Evolutionary conservation across 208 protist genomes (phyloP), one percentile per base, ranked within the genome.

Genomic region (Porcisia hertigi): DNA sequence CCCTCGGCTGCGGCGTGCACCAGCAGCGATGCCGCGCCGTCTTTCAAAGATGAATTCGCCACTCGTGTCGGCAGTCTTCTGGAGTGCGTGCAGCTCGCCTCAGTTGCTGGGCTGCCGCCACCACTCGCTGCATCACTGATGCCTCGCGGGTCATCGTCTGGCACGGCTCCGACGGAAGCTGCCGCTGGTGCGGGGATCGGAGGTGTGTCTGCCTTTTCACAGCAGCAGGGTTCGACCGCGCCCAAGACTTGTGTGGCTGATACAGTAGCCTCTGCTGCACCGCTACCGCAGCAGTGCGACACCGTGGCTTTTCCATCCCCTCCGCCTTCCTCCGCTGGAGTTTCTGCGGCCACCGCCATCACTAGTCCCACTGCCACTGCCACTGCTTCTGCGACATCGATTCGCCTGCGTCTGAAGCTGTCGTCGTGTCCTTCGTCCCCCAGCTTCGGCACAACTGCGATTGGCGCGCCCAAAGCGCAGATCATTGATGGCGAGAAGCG

Each of bases 81-180:
- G 20, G 78, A 82, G 69, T 82, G 58, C 18, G 3, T 77, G 3
- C 72, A 77, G 53, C 55, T 82, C 0, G 78, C 72, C 36, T 45
- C 78, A 23, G 45, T 71, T 49, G 72, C 65, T 20, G 78, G 72
- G 1, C 58, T 82, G 57, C 72, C 72, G n/a, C 55, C 78, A 30
- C 78, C 78, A 25, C 59, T 82, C 20, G 66, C 72, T 12, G 39
- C 78, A n/a, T 69, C 78, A 34, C n/a, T 74, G 53, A 52, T 41
- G 25, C 47, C 71, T 8, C 12, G 39, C 34, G 25, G 49, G 41
- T 23, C 52, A 34, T 72, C 69, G 3, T 8, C 41, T 67, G 47
- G 41, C 63, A 43, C 41, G 25, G 34, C 9, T 34, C 63, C 41
- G 8, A 20, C 41, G 8, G 59, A 66, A 58, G 47, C 41, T 47